Evolutionary conservation across 2,329 filamentous ascomycete genomes (phyloP).

Genomic region (Verticillium zaregamsianum): DNA sequence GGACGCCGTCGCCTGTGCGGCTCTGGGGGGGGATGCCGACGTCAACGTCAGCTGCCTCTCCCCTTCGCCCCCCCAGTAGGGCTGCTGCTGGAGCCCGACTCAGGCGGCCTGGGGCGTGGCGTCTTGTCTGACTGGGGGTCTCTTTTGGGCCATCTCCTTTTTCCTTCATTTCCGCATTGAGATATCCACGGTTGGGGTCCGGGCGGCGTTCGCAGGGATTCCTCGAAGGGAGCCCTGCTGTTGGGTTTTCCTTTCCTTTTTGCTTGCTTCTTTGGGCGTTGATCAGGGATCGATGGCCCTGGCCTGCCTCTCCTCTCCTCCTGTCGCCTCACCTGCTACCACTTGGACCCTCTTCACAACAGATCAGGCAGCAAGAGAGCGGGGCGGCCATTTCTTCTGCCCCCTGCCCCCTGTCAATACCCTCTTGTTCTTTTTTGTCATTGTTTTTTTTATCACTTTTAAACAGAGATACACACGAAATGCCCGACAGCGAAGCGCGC

Average conservation of each 20-base stretch:
- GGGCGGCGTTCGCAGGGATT: background rate
- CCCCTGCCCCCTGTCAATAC: background rate
- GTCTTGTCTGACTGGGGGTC: background rate
- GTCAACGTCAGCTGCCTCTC: background rate
- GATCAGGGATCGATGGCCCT: background rate
- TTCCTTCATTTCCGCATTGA: background rate
- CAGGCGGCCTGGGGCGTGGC: background rate
- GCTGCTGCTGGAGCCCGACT: background rate
- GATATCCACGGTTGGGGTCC: background rate
- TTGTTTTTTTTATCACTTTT: background rate
- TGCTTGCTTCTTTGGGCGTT: background rate
- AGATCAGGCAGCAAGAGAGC: background rate
- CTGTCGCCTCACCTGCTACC: background rate
- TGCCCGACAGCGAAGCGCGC: background rate
- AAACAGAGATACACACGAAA: background rate
- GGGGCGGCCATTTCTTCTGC: background rate
- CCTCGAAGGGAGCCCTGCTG: background rate
- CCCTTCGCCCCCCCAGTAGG: conserved; percentile 6
- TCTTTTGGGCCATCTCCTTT: background rate
- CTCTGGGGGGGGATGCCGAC: background rate
- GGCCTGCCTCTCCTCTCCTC: background rate
- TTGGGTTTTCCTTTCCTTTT: background rate
- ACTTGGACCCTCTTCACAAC: background rate
- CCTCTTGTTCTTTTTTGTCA: background rate
- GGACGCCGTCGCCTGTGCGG: background rate